Percentiles rank a stretch among this genome's conserved stretches.
Conservation (phyloP, 805 yeast genomes). For the Alloascoidea africana region DNA sequence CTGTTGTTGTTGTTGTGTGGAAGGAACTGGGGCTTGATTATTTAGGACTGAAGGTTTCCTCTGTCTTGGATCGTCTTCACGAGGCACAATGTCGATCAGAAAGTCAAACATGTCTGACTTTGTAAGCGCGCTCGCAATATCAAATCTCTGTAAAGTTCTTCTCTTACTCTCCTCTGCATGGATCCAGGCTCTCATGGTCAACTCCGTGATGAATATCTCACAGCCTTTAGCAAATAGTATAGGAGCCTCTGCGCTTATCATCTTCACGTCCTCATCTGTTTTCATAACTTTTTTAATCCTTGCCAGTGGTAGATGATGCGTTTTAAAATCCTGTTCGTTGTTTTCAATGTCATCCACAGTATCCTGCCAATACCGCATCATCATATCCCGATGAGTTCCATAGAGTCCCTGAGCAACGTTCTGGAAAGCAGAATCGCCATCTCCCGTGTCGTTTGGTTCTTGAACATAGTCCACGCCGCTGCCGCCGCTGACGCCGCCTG, state of each 20-base stretch:
- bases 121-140: conserved; percentile 88
- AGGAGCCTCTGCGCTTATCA: conserved; percentile 98
- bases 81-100: conserved; percentile 87
- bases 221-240: conserved; percentile 95
- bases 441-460: no score
- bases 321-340: conserved; percentile 81
- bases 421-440: conserved; percentile 52
- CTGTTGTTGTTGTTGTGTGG: background rate
- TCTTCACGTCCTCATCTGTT: conserved; percentile 91
- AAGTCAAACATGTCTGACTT: conserved; percentile 97
- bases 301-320: conserved; percentile 90
- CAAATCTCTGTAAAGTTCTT: conserved; percentile 85
- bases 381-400: conserved; percentile 70
- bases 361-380: conserved; percentile 97
- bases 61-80: conserved; percentile 59
- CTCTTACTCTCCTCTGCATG: conserved; percentile 95
- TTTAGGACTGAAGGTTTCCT: conserved; percentile 3
- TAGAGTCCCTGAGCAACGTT: conserved; percentile 89
- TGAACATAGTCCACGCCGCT: no score
- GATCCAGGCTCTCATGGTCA: conserved; percentile 98
- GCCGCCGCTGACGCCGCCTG: no score
- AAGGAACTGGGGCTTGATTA: background rate
- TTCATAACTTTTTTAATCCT: conserved; percentile 96
- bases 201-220: conserved; percentile 90
- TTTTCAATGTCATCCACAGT: conserved; percentile 81